These are phyloP conservation scores for Diaporthe nobilis DNA, from an alignment of 2,329 filamentous ascomycete species.

Conservation along the genomic window DNA sequence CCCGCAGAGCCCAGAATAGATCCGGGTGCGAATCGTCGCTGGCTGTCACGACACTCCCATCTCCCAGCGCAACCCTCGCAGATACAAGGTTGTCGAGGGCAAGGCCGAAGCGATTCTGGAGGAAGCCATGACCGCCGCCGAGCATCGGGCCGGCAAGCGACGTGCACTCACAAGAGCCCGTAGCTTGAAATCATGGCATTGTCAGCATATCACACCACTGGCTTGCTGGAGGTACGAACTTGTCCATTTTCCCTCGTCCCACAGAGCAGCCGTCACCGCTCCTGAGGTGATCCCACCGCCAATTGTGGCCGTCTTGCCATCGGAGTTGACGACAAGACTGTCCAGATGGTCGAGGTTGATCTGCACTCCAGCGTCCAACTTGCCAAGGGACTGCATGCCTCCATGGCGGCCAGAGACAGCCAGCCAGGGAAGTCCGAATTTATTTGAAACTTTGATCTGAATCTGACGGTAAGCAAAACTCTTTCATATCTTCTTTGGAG, in stretches of 20 bases:
- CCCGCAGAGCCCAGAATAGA: slow-evolving; percentile 60
- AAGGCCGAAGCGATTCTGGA: slow-evolving; percentile 20
- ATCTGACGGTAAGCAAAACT: neutral
- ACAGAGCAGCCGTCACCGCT: slow-evolving; percentile 61
- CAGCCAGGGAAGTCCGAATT: slow-evolving; percentile 63
- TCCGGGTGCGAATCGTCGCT: slow-evolving; percentile 47
- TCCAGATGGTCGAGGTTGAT: slow-evolving; percentile 63
- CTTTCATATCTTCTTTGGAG: neutral
- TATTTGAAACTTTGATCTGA: slow-evolving; percentile 64
- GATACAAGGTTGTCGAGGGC: slow-evolving; percentile 24
- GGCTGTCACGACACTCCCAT: slow-evolving; percentile 21
- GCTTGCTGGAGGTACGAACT: neutral
- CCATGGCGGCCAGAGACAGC: slow-evolving; percentile 68
- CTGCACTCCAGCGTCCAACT: slow-evolving; percentile 63
- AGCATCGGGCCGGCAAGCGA: slow-evolving; percentile 55
- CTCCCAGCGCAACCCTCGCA: slow-evolving; percentile 1
- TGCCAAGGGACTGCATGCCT: slow-evolving; percentile 61
- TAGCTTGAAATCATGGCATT: slow-evolving; percentile 49
- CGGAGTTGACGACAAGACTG: slow-evolving; percentile 56
- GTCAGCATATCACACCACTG: neutral
- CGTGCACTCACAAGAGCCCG: slow-evolving; percentile 67
- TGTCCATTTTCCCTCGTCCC: slow-evolving; percentile 63
- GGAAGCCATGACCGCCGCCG: slow-evolving; percentile 22
- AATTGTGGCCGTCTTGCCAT: slow-evolving; percentile 62
- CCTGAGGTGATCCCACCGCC: slow-evolving; percentile 63